Conservation (phyloP, 495 filamentous ascomycete species). For the Elaphomyces granulatus region DNA sequence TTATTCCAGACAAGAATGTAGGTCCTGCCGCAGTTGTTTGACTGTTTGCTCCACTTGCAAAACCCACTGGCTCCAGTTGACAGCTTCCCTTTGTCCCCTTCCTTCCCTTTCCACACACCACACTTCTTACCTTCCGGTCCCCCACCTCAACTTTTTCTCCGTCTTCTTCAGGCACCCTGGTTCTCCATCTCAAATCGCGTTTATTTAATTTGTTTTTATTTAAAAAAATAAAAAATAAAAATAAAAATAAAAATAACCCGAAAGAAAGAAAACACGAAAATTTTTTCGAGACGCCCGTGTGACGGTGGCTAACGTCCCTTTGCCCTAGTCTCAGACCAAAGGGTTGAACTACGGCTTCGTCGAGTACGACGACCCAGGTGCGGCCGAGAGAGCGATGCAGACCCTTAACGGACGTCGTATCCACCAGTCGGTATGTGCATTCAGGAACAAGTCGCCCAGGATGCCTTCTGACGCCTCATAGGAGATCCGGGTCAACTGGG, state of each 20-base stretch:
- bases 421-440: conserved; percentile 67
- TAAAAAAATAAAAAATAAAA: too few relatives aligned
- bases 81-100: not conserved
- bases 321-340: conserved; percentile 58
- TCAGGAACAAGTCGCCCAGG: not conserved
- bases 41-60: not conserved
- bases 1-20: conserved; percentile 98
- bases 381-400: conserved; percentile 92
- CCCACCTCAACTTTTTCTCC: not conserved
- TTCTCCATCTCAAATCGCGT: too few relatives aligned
- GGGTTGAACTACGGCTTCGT: conserved; percentile 99
- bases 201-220: too few relatives aligned
- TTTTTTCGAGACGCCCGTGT: too few relatives aligned
- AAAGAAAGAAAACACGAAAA: too few relatives aligned
- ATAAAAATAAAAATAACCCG: too few relatives aligned
- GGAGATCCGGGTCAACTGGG: conserved; percentile 99
- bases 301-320: not conserved
- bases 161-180: too few relatives aligned
- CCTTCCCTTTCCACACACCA: not conserved
- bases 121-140: conserved; percentile 5
- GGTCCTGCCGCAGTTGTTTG: conserved; percentile 21
- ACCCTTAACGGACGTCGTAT: conserved; percentile 91
- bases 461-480: conserved; percentile 19
- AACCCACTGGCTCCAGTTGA: not conserved
- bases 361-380: conserved; percentile 94